phyloP scores from a whole-genome alignment of 2,329 filamentous ascomycete genomes.

The Cercospora citrullina region DNA sequence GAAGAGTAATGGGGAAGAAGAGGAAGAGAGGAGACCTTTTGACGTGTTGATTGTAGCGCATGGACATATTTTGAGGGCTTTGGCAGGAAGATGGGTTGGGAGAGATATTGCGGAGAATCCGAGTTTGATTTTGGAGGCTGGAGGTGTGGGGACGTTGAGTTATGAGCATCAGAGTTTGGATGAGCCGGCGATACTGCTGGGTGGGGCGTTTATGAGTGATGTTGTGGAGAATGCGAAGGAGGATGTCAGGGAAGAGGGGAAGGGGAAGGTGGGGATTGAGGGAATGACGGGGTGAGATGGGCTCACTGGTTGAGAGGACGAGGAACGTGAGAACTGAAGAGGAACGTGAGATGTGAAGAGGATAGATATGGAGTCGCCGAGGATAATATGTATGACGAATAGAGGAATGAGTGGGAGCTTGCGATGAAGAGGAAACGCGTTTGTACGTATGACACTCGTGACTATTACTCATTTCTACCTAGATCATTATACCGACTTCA shows the following conservation, averaged over 20 bases:
- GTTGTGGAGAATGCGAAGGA: conserved; percentile 48
- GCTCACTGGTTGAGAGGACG: not conserved
- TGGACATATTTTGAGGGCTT: conserved; percentile 83
- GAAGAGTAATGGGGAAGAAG: conserved; percentile 9
- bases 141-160: conserved; percentile 54
- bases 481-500: not conserved
- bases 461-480: not conserved
- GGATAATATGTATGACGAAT: not conserved
- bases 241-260: conserved; percentile 36
- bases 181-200: conserved; percentile 54
- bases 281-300: not conserved
- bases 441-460: not conserved
- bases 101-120: conserved; percentile 73
- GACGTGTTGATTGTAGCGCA: conserved; percentile 84
- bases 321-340: not conserved
- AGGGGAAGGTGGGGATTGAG: not conserved
- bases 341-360: not conserved
- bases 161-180: conserved; percentile 53
- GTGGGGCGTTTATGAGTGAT: conserved; percentile 54
- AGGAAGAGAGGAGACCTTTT: not conserved
- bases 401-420: no score
- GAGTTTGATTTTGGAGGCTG: conserved; percentile 74
- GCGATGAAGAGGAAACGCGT: not conserved
- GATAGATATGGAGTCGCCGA: not conserved
- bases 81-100: conserved; percentile 82